A percentile compares a stretch with the other conserved stretches of the same genome.
Conservation (phyloP, 331 rosid genomes). For the Prunus yedoensis region DNA sequence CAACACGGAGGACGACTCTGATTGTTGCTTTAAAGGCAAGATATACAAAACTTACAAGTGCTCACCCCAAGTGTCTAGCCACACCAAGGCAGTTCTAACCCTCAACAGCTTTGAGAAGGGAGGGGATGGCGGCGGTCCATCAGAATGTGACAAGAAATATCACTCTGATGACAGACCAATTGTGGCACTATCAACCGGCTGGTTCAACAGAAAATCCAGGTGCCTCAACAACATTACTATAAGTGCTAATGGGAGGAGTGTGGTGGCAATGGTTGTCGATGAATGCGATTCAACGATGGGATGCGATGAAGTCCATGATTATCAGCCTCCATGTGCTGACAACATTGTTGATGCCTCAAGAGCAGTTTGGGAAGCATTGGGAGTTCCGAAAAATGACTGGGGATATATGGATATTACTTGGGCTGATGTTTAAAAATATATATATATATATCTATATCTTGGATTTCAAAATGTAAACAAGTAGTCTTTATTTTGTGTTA, state of each 20-base stretch:
- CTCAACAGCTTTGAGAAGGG: slow-evolving; percentile 27
- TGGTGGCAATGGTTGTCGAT: slow-evolving; percentile 39
- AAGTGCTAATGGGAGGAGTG: slow-evolving; percentile 18
- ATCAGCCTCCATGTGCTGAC: slow-evolving; percentile 46
- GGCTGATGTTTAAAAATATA: background rate
- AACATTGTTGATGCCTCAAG: slow-evolving; percentile 47
- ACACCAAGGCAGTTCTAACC: slow-evolving; percentile 15
- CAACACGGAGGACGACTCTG: background rate
- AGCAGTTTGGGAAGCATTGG: slow-evolving; percentile 48
- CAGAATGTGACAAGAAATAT: slow-evolving; percentile 35
- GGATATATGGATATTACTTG: slow-evolving; percentile 24
- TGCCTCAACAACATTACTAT: slow-evolving; percentile 35
- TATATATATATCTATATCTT: no score
- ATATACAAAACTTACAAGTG: no score
- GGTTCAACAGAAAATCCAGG: slow-evolving; percentile 32
- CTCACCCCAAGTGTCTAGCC: no score
- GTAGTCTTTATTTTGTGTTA: no score
- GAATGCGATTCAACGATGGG: slow-evolving; percentile 37
- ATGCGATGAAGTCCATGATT: slow-evolving; percentile 39
- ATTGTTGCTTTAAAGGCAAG: no score
- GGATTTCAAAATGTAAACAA: no score
- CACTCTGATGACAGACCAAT: slow-evolving; percentile 15
- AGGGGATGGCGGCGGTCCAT: slow-evolving; percentile 38
- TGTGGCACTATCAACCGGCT: slow-evolving; percentile 35
- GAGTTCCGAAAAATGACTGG: background rate